Conservation (phyloP, 805 yeast species). For the Candida khao-thaluensis region DNA sequence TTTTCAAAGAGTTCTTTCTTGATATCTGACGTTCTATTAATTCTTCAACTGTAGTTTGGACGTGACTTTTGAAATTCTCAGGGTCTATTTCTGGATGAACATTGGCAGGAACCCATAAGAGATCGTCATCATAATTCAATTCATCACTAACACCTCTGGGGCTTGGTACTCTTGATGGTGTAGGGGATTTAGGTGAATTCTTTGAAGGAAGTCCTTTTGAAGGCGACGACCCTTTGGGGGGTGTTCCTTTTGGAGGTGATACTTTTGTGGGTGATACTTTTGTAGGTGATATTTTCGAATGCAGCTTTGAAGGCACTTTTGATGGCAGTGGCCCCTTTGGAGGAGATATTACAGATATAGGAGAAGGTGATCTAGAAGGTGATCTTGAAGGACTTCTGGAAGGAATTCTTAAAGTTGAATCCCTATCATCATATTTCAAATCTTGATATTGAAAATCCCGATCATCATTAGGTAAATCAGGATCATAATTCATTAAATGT, state of each 20-base stretch:
- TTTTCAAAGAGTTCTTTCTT: conserved; percentile 25
- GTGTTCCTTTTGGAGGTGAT: conserved; percentile 1
- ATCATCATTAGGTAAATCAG: conserved; percentile 56
- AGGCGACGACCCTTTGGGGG: background rate
- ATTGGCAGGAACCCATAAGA: conserved; percentile 94
- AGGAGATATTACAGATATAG: conserved; percentile 7
- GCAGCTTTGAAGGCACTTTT: background rate
- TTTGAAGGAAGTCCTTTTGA: conserved; percentile 5
- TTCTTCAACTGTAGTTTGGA: conserved; percentile 57
- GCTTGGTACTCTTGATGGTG: background rate
- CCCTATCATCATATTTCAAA: conserved; percentile 9
- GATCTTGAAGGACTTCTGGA: conserved; percentile 5
- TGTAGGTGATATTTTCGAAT: background rate
- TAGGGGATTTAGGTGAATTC: conserved; percentile 6
- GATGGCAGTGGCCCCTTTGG: conserved; percentile 1
- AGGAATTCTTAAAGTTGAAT: background rate
- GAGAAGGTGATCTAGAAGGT: conserved; percentile 12
- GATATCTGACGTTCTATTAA: conserved; percentile 40
- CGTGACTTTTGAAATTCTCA: conserved; percentile 71
- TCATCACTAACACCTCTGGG: conserved; percentile 15
- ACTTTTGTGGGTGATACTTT: background rate
- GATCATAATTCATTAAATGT: conserved; percentile 57
- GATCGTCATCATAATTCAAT: conserved; percentile 23
- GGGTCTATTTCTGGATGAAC: conserved; percentile 96
- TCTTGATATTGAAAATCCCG: conserved; percentile 22